Base-by-base conservation (phyloP, 441 rosid species). In the Gossypium davidsonii region DNA sequence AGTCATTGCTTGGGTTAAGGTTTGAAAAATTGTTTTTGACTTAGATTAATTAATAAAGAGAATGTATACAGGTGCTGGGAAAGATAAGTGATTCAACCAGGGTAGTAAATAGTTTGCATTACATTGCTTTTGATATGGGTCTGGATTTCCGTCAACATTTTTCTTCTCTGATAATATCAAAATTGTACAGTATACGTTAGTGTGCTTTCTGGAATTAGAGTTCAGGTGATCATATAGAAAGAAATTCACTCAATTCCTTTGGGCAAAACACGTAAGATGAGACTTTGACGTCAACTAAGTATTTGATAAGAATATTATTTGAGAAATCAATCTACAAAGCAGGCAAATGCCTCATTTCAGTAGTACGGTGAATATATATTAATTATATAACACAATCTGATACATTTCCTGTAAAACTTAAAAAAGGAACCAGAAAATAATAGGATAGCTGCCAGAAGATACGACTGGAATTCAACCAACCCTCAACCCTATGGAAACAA, bases 391-490 rank as follows among this genome's bases (percentile, higher is more conserved):
- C 39, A 26, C 8, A 76, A 56, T 70, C 76, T 70, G 37, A 70
- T 76, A 72, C 75, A 73, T 60, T 60, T 65, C 69, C 37, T 26
- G 60, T 51, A 57, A 70, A 63, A 73, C 15, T 53, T 72, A 49
- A 73, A 73, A 31, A 31, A 1, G 57, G 17, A 46, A 21, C 23
- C 62, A 70, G 23, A 55, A 31, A 73, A 57, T 51, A 20, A 18
- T 52, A 56, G 53, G 28, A 34, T 7, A n/a, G 58, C 60, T 15
- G 26, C 61, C 60, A n/a, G 15, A 60, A 34, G 52, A 44, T 14
- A 31, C 37, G 55, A 14, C 46, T 20, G 25, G 39, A 34, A 49
- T 6, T 12, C 4, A 15, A 25, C 18, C 58, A 26, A 18, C 11
- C 80, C 77, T 83, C 67, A 12, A 48, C 3, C 44, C 68, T 48